Conservation (phyloP, 2,329 filamentous ascomycete genomes). For the Acephala macrosclerotiorum region DNA sequence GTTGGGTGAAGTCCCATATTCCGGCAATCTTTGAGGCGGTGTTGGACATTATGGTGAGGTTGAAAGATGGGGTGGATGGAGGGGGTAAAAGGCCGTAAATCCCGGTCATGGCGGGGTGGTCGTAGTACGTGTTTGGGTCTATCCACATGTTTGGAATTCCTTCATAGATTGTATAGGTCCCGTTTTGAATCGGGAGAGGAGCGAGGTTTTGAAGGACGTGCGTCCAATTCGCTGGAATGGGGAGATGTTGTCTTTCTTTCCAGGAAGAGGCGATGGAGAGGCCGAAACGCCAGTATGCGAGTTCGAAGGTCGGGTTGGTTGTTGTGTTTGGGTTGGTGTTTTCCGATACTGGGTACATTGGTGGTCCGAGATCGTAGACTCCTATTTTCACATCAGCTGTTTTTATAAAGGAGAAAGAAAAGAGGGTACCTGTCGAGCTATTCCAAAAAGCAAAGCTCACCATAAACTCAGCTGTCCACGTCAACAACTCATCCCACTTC, state of each 20-base stretch:
- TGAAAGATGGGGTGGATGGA: slow-evolving; percentile 45
- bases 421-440: slow-evolving; percentile 48
- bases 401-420: not conserved
- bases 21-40: slow-evolving; percentile 51
- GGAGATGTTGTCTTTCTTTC: slow-evolving; percentile 55
- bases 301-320: slow-evolving; percentile 65
- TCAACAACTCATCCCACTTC: slow-evolving; percentile 61
- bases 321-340: slow-evolving; percentile 65
- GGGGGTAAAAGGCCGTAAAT: slow-evolving; percentile 52
- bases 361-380: slow-evolving; percentile 60
- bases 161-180: slow-evolving; percentile 62
- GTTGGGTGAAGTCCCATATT: slow-evolving; percentile 51
- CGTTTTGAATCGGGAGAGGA: slow-evolving; percentile 56
- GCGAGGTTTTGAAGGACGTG: slow-evolving; percentile 60
- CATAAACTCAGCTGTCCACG: slow-evolving; percentile 65
- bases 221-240: slow-evolving; percentile 54
- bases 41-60: slow-evolving; percentile 44
- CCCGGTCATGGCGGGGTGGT: slow-evolving; percentile 55
- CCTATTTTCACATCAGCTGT: slow-evolving; percentile 13
- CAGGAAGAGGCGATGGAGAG: slow-evolving; percentile 60
- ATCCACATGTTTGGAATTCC: slow-evolving; percentile 55
- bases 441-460: slow-evolving; percentile 64
- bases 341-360: slow-evolving; percentile 60
- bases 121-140: slow-evolving; percentile 47
- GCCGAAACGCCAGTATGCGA: slow-evolving; percentile 67